Evolutionary conservation across 129 eudicot genomes (phyloP), one percentile per base, ranked within the genome.

Genomic region (Dittrichia graveolens): DNA sequence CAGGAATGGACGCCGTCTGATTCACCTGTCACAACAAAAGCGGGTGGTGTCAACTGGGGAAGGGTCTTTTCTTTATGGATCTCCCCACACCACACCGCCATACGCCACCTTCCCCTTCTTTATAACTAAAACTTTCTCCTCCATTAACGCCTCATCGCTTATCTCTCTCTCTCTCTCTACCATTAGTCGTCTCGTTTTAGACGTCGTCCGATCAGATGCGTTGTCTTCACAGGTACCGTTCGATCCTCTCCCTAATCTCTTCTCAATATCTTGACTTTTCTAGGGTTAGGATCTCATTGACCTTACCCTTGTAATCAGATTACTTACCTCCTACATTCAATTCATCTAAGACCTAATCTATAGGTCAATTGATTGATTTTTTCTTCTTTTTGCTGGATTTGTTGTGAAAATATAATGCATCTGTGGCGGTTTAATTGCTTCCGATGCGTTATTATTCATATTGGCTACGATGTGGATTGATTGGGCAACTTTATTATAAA

Each of bases 181-280:
- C 61, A 45, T 15, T 49, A 1, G 5, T 42, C 47, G 47, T 61
- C 54, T 16, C 34, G 1, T 24, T 24, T 24, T 24, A 24, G 31
- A 44, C 10, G 0, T 44, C 37, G 14, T 53, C 43, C 76, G 73
- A 81, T 84, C 83, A 67, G 72, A 84, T 81, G 89, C 85, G 83
- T 70, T 84, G 81, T 84, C 89, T 84, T 69, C 89, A 78, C 85
- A 75, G 83, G 85, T 84, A 78, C 60, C 85, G 83, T 74, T 81
- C 89, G 45, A 70, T 84, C 34, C 68, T 84, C 19, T 81, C 85
- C 65, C 83, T 81, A 19, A 84, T 81, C 75, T 84, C 85, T 3
- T 77, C 82, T 59, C 81, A 69, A 18, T 78, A 81, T 71, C 78
- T 84, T 24, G 79, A 67, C 76, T 74, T 81, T 63, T 75, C 79